Base-by-base conservation (phyloP, 805 yeast species). In the Clavispora asparagi region DNA sequence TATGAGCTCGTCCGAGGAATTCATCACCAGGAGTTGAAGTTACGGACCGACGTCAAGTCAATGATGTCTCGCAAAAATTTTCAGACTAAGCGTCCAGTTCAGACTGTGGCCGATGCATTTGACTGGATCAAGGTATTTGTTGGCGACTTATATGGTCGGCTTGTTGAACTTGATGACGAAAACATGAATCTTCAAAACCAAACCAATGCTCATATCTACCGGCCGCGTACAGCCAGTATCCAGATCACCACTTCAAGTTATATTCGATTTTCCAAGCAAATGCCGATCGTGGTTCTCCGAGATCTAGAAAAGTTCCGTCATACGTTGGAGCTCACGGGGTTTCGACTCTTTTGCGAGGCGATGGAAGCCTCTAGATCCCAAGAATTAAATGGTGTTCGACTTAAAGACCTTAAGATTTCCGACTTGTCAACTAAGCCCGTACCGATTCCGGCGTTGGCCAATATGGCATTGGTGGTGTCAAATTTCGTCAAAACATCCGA, bases 41-140 rank as follows among this genome's bases (percentile, higher is more conserved):
- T 78, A 11, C 71, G 85, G 40, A 77, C 82, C 0, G 80, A 81
- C 25, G 73, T 87, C 8, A 88, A 90, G 60, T 83, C 95, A 0
- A 92, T 94, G 98, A 82, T 83, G 65, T 85, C 97, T 0, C 82
- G 83, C 41, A 94, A 94, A 60, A 88, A 90, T 59, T 83, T 92
- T 62, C 65, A 83, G 41, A 76, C 79, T 0, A 70, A 71, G 10
- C 68, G 81, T 6, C 70, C 68, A 0, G 81, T 91, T 2, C 64
- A 63, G 3, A 71, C 73, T 2, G 50, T 74, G 7, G 68, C 67
- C 2, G 96, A 87, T 54, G 78, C 87, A 19, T 52, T 70, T 5
- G 82, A 80, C 17, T 92, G 99, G 99, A 66, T 92, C 7, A 79
- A 74, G 33, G 95, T 92, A 0, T 91, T 83, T 67, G 76, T 86